These are phyloP conservation scores for Aristolochia contorta DNA, from an alignment of 164 flowering plant species.

Conservation along the genomic window DNA sequence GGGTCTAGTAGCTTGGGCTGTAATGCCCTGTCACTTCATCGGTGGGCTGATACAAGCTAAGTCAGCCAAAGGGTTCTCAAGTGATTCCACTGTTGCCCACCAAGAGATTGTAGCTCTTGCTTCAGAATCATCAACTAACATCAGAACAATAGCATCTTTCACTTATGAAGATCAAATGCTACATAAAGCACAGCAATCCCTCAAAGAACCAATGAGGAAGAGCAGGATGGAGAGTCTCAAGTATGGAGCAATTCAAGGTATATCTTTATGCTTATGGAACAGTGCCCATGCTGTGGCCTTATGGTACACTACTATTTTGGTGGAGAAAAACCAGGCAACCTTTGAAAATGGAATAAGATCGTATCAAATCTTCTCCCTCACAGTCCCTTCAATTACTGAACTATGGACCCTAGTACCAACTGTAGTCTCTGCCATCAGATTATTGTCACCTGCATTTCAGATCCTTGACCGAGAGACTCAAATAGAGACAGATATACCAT, in stretches of 20 bases:
- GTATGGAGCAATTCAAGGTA: constrained; percentile 58
- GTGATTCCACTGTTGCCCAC: constrained; percentile 40
- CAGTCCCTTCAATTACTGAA: constrained; percentile 73
- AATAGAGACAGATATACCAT: constrained; percentile 45
- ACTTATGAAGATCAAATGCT: constrained; percentile 54
- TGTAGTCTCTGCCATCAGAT: constrained; percentile 43
- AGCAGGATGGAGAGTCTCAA: constrained; percentile 46
- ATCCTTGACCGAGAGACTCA: constrained; percentile 48
- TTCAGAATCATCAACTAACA: constrained; percentile 55
- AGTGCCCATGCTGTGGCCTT: constrained; percentile 73
- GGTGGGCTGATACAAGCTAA: constrained; percentile 71
- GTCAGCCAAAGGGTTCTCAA: constrained; percentile 56
- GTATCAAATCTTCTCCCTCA: constrained; percentile 69
- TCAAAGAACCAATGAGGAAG: constrained; percentile 29
- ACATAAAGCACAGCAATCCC: constrained; percentile 31
- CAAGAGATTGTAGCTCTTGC: constrained; percentile 38
- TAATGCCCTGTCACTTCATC: constrained; percentile 82
- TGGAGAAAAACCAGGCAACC: constrained; percentile 33
- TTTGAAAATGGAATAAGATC: constrained; percentile 56
- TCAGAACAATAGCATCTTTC: constrained; percentile 60
- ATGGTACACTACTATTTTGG: constrained; percentile 58
- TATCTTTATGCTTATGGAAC: constrained; percentile 59
- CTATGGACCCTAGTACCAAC: constrained; percentile 65
- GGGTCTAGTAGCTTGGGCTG: constrained; percentile 80
- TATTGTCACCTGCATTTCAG: constrained; percentile 48